Percentiles rank a stretch among this genome's conserved stretches.
These are phyloP conservation scores for Aspergillus sp. DNA, from an alignment of 2,329 filamentous ascomycete species.

Conservation along the genomic window DNA sequence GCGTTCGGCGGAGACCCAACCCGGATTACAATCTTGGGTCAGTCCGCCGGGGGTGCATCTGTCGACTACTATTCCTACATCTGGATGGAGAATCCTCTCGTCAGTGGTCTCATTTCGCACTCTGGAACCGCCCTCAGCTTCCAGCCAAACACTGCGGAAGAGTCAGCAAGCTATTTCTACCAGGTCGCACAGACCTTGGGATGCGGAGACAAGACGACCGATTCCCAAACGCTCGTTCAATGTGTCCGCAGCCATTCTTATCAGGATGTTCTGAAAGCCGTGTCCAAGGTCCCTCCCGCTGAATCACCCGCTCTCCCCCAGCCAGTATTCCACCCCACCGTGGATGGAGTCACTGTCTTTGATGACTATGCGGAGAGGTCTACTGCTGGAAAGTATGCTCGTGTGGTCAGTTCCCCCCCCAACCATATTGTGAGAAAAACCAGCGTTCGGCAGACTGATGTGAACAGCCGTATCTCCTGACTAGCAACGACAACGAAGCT, in stretches of 20 bases:
- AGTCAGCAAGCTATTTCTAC: constrained; percentile 43
- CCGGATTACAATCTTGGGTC: constrained; percentile 48
- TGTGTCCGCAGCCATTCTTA: constrained; percentile 41
- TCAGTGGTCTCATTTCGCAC: constrained; percentile 36
- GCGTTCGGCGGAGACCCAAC: constrained; percentile 51
- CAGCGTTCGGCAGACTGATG: neutral
- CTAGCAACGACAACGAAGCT: constrained; percentile 47
- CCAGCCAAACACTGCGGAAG: constrained; percentile 34
- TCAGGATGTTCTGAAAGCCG: constrained; percentile 36
- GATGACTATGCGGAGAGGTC: constrained; percentile 38
- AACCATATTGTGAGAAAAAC: too few species aligned
- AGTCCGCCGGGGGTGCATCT: constrained; percentile 40
- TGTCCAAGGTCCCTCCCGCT: constrained; percentile 32
- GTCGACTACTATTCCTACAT: constrained; percentile 32
- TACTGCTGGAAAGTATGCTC: constrained; percentile 36
- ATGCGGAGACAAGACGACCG: constrained; percentile 30
- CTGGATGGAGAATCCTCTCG: constrained; percentile 35
- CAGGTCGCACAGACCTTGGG: constrained; percentile 38
- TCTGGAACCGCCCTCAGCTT: constrained; percentile 45
- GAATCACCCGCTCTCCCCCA: constrained; percentile 27
- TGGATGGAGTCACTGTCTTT: constrained; percentile 43
- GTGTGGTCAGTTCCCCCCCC: constrained; percentile 22
- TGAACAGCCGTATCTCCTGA: constrained; percentile 39
- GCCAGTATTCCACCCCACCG: constrained; percentile 41
- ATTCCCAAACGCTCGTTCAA: constrained; percentile 25